These are phyloP conservation scores for Geranomyces variabilis DNA, from an alignment of 192 early-diverging fungal genomes.

Conservation along the genomic window DNA sequence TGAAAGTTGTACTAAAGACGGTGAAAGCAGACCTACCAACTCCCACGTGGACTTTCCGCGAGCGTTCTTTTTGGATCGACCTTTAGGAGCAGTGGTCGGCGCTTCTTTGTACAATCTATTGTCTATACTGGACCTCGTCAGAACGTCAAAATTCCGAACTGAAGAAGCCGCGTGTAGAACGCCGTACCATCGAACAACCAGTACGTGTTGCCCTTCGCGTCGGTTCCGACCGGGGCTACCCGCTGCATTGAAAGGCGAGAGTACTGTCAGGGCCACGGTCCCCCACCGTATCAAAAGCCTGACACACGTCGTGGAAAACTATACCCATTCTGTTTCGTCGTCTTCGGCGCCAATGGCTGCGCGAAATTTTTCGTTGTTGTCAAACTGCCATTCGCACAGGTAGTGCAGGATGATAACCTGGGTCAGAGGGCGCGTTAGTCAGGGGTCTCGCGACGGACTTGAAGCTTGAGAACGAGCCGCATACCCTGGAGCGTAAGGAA, in stretches of 20 bases:
- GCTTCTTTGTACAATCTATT: slow-evolving; percentile 72
- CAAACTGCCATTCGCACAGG: slow-evolving; percentile 71
- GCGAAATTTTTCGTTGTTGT: slow-evolving; percentile 68
- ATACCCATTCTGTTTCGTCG: slow-evolving; percentile 70
- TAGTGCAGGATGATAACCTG: slow-evolving; percentile 45
- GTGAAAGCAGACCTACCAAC: slow-evolving; percentile 12
- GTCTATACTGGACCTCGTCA: slow-evolving; percentile 47
- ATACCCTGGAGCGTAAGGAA: slow-evolving; percentile 54
- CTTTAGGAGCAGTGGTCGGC: slow-evolving; percentile 41
- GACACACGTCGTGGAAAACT: background rate
- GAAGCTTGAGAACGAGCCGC: slow-evolving; percentile 12
- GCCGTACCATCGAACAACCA: slow-evolving; percentile 79
- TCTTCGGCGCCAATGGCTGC: slow-evolving; percentile 50
- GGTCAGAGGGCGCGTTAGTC: no score
- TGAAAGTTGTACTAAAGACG: no score
- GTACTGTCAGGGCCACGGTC: background rate
- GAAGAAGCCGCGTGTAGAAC: background rate
- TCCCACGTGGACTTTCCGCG: slow-evolving; percentile 29
- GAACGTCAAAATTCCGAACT: background rate
- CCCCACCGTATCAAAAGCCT: no score
- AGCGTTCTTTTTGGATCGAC: slow-evolving; percentile 19
- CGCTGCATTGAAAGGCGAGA: slow-evolving; percentile 48
- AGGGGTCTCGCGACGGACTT: no score
- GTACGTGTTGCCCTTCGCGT: slow-evolving; percentile 68
- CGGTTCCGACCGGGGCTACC: slow-evolving; percentile 74